These are phyloP conservation scores for Penicillium sclerotiorum DNA, from an alignment of 2,329 filamentous ascomycete genomes.

Conservation along the genomic window DNA sequence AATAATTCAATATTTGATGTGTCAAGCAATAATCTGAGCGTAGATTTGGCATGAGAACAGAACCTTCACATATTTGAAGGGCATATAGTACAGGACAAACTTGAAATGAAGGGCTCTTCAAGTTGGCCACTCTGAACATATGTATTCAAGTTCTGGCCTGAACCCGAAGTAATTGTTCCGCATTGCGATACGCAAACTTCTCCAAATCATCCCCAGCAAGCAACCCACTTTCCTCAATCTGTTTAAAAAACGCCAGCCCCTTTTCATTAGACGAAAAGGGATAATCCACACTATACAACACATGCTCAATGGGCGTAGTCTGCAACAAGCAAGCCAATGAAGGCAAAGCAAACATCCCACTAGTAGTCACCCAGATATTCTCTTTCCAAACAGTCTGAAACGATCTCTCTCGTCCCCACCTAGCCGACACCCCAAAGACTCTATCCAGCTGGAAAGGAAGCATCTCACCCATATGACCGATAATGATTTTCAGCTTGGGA, in stretches of 20 bases:
- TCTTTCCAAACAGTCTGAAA: background rate
- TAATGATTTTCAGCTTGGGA: slow-evolving; percentile 54
- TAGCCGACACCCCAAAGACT: background rate
- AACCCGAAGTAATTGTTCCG: background rate
- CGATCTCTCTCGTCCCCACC: background rate
- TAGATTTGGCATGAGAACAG: no score
- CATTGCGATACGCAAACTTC: slow-evolving; percentile 1
- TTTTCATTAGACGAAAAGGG: background rate
- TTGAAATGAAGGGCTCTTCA: no score
- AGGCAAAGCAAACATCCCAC: slow-evolving; percentile 3
- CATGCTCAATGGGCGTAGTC: background rate
- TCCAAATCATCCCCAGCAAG: background rate
- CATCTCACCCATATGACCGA: slow-evolving; percentile 7
- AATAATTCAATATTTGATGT: no score
- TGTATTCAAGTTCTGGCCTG: background rate
- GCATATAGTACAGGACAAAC: no score
- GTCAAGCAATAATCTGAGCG: no score
- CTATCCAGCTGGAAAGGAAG: slow-evolving; percentile 3
- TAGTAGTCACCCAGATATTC: slow-evolving; percentile 3
- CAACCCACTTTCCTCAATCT: background rate
- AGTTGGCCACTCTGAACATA: no score
- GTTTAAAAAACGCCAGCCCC: background rate
- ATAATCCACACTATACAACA: slow-evolving; percentile 2
- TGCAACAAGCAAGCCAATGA: slow-evolving; percentile 1
- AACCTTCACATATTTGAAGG: no score